phyloP scores from a whole-genome alignment of 2,329 filamentous ascomycete genomes.

The Aspergillus cejpii region DNA sequence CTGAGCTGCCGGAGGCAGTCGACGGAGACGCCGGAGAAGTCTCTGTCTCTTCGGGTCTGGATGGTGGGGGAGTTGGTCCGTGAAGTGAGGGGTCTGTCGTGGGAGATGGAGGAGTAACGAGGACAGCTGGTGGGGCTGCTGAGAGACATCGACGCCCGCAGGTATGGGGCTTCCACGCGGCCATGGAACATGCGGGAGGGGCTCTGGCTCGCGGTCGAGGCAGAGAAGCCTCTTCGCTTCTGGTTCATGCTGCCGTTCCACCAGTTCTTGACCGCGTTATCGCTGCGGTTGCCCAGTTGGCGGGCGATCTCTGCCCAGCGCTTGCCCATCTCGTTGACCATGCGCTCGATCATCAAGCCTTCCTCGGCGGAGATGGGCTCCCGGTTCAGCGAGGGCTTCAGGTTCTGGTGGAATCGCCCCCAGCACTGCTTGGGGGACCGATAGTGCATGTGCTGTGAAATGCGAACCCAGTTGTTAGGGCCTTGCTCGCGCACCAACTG shows the following conservation, averaged over 20 bases:
- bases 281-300: slow-evolving; percentile 82
- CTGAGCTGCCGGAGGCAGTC: slow-evolving; percentile 28
- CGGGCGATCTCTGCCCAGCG: no score
- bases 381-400: slow-evolving; percentile 69
- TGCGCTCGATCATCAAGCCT: slow-evolving; percentile 64
- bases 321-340: slow-evolving; percentile 73
- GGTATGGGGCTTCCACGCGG: slow-evolving; percentile 37
- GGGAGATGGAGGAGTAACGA: slow-evolving; percentile 24
- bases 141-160: slow-evolving; percentile 24
- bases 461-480: slow-evolving; percentile 82
- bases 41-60: slow-evolving; percentile 20
- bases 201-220: slow-evolving; percentile 34
- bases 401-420: slow-evolving; percentile 88
- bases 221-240: slow-evolving; percentile 48
- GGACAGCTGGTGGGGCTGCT: slow-evolving; percentile 25
- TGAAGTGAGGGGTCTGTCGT: slow-evolving; percentile 18
- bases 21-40: no score
- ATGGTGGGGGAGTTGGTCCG: slow-evolving; percentile 17
- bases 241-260: slow-evolving; percentile 93
- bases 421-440: slow-evolving; percentile 91
- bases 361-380: slow-evolving; percentile 66
- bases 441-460: slow-evolving; percentile 66
- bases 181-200: slow-evolving; percentile 32
- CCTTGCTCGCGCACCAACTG: slow-evolving; percentile 65
- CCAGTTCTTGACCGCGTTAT: slow-evolving; percentile 97